These are phyloP conservation scores for Jasminum sambac DNA, from an alignment of 257 asterid genomes.

Conservation along the genomic window DNA sequence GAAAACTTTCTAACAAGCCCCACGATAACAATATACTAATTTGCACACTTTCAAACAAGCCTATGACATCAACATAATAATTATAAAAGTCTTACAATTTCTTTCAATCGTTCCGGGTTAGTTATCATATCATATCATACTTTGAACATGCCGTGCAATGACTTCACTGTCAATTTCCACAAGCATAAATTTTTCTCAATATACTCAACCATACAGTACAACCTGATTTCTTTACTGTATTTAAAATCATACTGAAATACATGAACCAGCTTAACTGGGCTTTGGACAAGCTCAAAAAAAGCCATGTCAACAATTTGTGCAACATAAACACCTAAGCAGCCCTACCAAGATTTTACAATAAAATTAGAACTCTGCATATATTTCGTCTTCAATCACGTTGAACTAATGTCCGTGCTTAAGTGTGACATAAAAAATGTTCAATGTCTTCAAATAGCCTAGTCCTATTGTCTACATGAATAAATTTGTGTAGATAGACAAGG, in stretches of 20 bases:
- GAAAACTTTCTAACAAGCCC: too few species aligned
- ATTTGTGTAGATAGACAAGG: not conserved
- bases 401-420: not conserved
- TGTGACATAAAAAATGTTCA: not conserved
- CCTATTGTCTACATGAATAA: too few species aligned
- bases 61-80: too few species aligned
- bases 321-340: not conserved
- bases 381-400: not conserved
- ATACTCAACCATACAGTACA: not conserved
- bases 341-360: not conserved
- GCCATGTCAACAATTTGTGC: not conserved
- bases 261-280: not conserved
- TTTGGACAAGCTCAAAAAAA: not conserved
- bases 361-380: too few species aligned
- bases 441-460: not conserved
- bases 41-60: too few species aligned
- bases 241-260: not conserved
- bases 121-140: not conserved
- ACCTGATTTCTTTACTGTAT: not conserved
- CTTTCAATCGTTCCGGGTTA: not conserved
- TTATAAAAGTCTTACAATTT: too few species aligned
- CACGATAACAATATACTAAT: too few species aligned
- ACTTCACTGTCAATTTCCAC: not conserved
- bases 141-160: not conserved
- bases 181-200: not conserved